These are phyloP conservation scores for Candida rishiriensis DNA, from an alignment of 805 yeast genomes.

Conservation along the genomic window DNA sequence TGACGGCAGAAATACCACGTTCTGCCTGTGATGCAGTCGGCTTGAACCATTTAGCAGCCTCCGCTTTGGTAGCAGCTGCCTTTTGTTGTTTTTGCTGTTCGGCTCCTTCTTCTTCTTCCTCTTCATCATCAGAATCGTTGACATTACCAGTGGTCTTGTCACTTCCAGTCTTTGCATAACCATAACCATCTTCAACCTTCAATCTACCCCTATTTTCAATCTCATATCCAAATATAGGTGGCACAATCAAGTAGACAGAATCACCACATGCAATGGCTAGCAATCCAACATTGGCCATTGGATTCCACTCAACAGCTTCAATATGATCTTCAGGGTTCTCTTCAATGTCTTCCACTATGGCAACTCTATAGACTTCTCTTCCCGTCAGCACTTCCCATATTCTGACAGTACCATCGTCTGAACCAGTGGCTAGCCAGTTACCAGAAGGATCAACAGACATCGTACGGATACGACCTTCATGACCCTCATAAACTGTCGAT, in stretches of 20 bases:
- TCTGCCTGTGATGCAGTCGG: constrained; percentile 60
- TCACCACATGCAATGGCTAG: constrained; percentile 85
- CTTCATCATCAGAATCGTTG: constrained; percentile 31
- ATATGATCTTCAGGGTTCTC: constrained; percentile 69
- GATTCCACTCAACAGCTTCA: constrained; percentile 87
- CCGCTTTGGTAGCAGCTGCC: constrained; percentile 32
- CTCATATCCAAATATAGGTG: constrained; percentile 87
- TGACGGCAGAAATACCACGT: constrained; percentile 68
- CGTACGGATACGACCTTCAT: constrained; percentile 74
- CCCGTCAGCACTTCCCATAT: constrained; percentile 98
- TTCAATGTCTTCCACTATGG: constrained; percentile 41
- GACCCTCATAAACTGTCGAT: constrained; percentile 82
- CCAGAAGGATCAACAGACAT: constrained; percentile 86
- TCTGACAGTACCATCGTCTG: constrained; percentile 93
- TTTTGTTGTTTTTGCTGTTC: no score
- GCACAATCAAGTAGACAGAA: constrained; percentile 70
- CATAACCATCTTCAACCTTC: constrained; percentile 87
- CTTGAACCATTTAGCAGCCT: constrained; percentile 76
- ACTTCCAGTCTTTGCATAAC: constrained; percentile 50
- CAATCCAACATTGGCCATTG: constrained; percentile 67
- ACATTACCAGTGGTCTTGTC: constrained; percentile 29
- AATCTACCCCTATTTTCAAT: constrained; percentile 77
- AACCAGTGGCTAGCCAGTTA: constrained; percentile 94
- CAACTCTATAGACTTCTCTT: constrained; percentile 76
- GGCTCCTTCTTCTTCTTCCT: constrained; percentile 18